Conservation (phyloP, 2,329 filamentous ascomycete species). For the Aureobasidium sp. region DNA sequence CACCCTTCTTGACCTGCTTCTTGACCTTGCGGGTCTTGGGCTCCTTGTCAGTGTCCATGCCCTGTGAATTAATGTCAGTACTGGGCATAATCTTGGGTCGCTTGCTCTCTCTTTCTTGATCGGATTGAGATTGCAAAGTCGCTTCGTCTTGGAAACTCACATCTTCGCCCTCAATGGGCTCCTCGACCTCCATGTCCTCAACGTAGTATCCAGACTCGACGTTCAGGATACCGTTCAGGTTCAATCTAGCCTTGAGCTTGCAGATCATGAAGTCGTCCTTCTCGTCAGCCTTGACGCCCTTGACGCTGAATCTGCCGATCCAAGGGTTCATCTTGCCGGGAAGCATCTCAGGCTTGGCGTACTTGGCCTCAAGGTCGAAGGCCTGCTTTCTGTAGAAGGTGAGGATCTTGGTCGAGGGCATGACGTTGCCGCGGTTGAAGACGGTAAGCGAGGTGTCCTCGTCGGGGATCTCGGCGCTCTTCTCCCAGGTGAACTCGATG, state of each 20-base stretch:
- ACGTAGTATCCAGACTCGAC: constrained; percentile 97
- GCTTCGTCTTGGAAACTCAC: constrained; percentile 26
- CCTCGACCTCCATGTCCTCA: constrained; percentile 94
- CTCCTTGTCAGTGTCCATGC: constrained; percentile 55
- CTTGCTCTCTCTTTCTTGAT: constrained; percentile 15
- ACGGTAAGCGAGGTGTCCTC: constrained; percentile 96
- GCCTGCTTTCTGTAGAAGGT: constrained; percentile 98
- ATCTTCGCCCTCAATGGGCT: constrained; percentile 71
- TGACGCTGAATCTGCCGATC: constrained; percentile 97
- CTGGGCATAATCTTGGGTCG: constrained; percentile 20
- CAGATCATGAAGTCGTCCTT: constrained; percentile 99
- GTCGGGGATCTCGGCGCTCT: constrained; percentile 94
- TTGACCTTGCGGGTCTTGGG: constrained; percentile 92
- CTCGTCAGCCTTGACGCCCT: constrained; percentile 87
- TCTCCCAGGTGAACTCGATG: constrained; percentile 98
- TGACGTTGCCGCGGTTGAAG: constrained; percentile 93
- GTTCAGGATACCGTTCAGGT: constrained; percentile 92
- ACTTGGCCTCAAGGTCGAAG: constrained; percentile 92
- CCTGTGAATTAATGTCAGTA: constrained; percentile 44
- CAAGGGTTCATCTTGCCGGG: constrained; percentile 88
- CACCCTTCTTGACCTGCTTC: constrained; percentile 98
- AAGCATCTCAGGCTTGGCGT: constrained; percentile 76
- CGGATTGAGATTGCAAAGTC: background rate
- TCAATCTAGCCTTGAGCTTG: constrained; percentile 96
- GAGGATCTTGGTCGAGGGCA: constrained; percentile 97